These are phyloP conservation scores for Marsdenia floribunda DNA, from an alignment of 257 asterid species.

Conservation along the genomic window DNA sequence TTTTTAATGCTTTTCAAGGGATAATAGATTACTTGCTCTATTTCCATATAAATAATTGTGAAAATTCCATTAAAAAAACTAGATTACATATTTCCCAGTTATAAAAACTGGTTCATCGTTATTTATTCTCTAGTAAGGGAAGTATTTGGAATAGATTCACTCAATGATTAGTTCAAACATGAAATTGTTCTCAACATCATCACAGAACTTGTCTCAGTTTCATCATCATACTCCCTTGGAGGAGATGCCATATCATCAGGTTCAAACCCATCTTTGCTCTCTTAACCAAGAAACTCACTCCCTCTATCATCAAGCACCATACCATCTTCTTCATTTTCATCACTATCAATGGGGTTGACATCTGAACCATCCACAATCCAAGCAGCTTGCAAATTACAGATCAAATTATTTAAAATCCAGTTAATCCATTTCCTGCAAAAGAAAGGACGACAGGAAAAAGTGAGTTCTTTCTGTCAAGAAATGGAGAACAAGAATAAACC, in stretches of 20 bases:
- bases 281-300: constrained; percentile 36
- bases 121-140: not conserved
- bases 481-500: constrained; percentile 35
- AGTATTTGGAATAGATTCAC: not conserved
- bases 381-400: constrained; percentile 63
- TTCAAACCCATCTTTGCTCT: constrained; percentile 40
- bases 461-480: not conserved
- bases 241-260: constrained; percentile 74
- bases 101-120: not conserved
- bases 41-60: not conserved
- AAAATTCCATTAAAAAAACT: not conserved
- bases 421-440: constrained; percentile 2
- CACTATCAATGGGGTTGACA: constrained; percentile 52
- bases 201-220: constrained; percentile 70
- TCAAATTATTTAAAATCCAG: constrained; percentile 12
- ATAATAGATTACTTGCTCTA: not conserved
- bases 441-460: not conserved
- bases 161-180: not conserved
- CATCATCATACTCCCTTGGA: constrained; percentile 69
- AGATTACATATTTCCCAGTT: not conserved
- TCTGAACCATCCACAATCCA: constrained; percentile 90
- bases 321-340: constrained; percentile 64
- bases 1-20: not conserved
- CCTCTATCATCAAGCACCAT: constrained; percentile 75
- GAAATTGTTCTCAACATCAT: constrained; percentile 63